Evolutionary conservation across 2,329 filamentous ascomycete species (phyloP), one percentile per base, ranked within the genome.

Genomic region (Colletotrichum musae): DNA sequence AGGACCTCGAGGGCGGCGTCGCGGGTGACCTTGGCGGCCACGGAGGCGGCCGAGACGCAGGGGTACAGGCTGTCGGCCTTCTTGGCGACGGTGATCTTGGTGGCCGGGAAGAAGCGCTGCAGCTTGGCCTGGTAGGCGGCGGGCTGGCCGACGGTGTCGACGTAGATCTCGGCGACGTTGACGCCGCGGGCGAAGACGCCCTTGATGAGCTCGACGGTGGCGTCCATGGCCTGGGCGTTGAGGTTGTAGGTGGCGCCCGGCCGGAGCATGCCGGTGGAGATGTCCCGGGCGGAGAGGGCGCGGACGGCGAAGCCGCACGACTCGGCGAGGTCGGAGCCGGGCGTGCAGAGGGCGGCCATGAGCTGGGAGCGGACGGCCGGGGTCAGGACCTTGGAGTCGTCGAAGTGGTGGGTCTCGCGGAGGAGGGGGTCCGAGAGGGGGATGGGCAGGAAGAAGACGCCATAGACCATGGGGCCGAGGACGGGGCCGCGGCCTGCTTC

Each of bases 21-120:
- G 72, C 96, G 87, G 13, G 96, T 98, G 36, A 99, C 96, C 81
- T 99, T 99, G 62, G 96, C 96, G 79, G 93, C 97, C 3, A 99
- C 94, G 71, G 93, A 96, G 6, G 96, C 95, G 39, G 95, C 96
- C 75, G 93, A 97, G 62, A 98, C 96, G 77, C 92, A 95, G 1
- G 96, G 94, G 79, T 95, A 98, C 57, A 98, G 79, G 70, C 92
- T 94, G 79, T 99, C 95, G 3, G 96, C 95, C 84, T 98, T 98
- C 78, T 95, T 95, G 32, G 92, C 92, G 43, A 95, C 93, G 2
- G 91, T 94, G 74, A 95, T 89, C 70, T 87, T 88, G 48, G 90
- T 82, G 0, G 90, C 91, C 1, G 96, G 95, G 79, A 98, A 98
- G 60, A 97, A 86, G 70, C 90, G 86, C 82, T 95, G 92, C 62